Percentiles rank a stretch among this genome's conserved stretches.
Evolutionary conservation across 768 basidiomycete species (phyloP).

Genomic region (Naematelia encephala): DNA sequence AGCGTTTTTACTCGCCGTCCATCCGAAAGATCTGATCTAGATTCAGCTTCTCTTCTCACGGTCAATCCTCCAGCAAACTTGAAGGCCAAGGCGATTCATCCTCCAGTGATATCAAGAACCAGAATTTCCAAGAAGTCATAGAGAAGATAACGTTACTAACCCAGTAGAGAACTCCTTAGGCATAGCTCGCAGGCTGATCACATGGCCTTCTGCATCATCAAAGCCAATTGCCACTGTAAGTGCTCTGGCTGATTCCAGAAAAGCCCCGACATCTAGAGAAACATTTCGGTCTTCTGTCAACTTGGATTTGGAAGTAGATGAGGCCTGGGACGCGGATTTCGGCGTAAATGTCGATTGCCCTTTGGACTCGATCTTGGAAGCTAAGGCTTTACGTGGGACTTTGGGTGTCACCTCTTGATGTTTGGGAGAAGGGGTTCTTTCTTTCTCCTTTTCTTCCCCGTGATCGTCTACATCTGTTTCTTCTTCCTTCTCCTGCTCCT

Average conservation of each 20-base stretch:
- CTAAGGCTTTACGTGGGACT: no score
- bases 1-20: conserved; percentile 6
- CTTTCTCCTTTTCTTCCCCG: conserved; percentile 2
- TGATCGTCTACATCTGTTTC: background rate
- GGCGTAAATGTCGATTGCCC: no score
- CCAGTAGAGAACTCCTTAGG: conserved; percentile 12
- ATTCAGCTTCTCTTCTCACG: background rate
- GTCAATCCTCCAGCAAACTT: background rate
- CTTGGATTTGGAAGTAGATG: no score
- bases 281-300: no score
- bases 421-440: no score
- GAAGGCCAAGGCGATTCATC: background rate
- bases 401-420: no score
- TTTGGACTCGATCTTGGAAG: no score
- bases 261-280: no score
- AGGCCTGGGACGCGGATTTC: no score
- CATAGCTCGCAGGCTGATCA: conserved; percentile 2
- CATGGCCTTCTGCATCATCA: background rate
- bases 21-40: conserved; percentile 13
- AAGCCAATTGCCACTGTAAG: conserved; percentile 4
- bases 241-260: background rate
- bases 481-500: background rate
- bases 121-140: background rate
- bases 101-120: background rate
- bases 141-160: conserved; percentile 6